Percentiles rank a stretch among this genome's conserved stretches.
Conservation (phyloP, 2,329 filamentous ascomycete species). For the Monosporascus sp. region DNA sequence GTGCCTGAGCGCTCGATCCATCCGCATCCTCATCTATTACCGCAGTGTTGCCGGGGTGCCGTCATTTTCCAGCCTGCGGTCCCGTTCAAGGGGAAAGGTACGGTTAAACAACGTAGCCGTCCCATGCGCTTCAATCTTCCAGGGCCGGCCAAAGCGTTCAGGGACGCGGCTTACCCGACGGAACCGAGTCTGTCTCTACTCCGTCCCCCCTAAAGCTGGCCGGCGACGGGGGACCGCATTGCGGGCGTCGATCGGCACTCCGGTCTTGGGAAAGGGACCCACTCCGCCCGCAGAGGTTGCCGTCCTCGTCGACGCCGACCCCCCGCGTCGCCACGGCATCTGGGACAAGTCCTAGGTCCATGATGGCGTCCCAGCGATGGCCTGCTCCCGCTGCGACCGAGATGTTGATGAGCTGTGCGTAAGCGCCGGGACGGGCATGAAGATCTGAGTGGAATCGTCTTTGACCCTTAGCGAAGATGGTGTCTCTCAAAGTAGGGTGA, state of each 20-base stretch:
- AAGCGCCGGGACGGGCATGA: no score
- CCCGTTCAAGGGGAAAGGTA: conserved; percentile 11
- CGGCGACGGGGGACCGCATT: conserved; percentile 6
- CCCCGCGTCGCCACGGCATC: conserved; percentile 29
- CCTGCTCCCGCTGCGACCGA: conserved; percentile 33
- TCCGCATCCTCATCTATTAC: no score
- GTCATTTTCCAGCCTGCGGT: neutral
- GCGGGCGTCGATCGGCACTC: conserved; percentile 25
- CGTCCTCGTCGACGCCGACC: conserved; percentile 28
- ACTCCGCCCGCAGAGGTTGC: conserved; percentile 32
- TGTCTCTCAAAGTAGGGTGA: no score
- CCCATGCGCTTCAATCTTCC: neutral
- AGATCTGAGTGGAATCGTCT: no score
- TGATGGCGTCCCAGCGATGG: conserved; percentile 29
- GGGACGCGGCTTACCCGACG: conserved; percentile 10
- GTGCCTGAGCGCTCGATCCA: neutral
- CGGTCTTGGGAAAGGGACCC: conserved; percentile 32
- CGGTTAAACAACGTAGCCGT: conserved; percentile 12
- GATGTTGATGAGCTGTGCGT: conserved; percentile 17
- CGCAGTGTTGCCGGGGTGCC: no score
- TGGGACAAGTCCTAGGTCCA: conserved; percentile 30
- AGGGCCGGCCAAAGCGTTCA: no score
- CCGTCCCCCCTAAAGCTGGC: conserved; percentile 8
- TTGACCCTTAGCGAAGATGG: no score
- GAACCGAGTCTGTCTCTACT: conserved; percentile 12